A percentile compares a stretch with the other conserved stretches of the same genome.
phyloP scores from a whole-genome alignment of 2,329 filamentous ascomycete genomes.

The Aureobasidium melanogenum region DNA sequence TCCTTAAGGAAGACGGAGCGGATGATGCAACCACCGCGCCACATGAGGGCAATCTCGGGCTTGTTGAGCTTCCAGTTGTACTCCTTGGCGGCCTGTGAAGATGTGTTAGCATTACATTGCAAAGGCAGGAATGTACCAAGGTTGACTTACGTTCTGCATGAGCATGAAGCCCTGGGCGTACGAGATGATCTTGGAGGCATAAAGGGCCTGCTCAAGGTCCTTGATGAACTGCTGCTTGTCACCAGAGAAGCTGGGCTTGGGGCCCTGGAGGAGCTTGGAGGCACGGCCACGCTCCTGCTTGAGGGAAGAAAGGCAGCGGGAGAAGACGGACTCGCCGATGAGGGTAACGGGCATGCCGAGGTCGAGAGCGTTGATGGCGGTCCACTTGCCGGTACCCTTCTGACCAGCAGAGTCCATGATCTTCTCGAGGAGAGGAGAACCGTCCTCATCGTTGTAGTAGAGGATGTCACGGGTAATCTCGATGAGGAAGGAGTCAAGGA shows the following conservation, averaged over 20 bases:
- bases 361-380: constrained; percentile 96
- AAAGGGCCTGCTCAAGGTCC: constrained; percentile 96
- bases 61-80: constrained; percentile 99
- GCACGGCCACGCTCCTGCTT: constrained; percentile 88
- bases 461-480: constrained; percentile 99
- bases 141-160: constrained; percentile 76
- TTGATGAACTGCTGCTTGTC: constrained; percentile 90
- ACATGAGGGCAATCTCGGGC: constrained; percentile 99
- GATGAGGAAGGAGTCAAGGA: constrained; percentile 97
- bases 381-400: constrained; percentile 99
- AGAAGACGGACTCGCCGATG: constrained; percentile 93
- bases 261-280: constrained; percentile 68
- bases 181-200: constrained; percentile 99
- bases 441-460: constrained; percentile 95
- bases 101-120: constrained; percentile 19
- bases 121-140: background rate
- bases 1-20: constrained; percentile 99
- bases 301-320: constrained; percentile 86
- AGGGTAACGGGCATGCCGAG: constrained; percentile 97
- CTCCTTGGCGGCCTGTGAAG: constrained; percentile 78
- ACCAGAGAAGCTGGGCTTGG: constrained; percentile 71
- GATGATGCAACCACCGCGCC: constrained; percentile 99
- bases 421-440: constrained; percentile 88
- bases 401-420: constrained; percentile 97
- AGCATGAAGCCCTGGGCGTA: constrained; percentile 99